Evolutionary conservation across 1,284 basidiomycete genomes (phyloP).

Genomic region (Taiwanofungus camphoratus): DNA sequence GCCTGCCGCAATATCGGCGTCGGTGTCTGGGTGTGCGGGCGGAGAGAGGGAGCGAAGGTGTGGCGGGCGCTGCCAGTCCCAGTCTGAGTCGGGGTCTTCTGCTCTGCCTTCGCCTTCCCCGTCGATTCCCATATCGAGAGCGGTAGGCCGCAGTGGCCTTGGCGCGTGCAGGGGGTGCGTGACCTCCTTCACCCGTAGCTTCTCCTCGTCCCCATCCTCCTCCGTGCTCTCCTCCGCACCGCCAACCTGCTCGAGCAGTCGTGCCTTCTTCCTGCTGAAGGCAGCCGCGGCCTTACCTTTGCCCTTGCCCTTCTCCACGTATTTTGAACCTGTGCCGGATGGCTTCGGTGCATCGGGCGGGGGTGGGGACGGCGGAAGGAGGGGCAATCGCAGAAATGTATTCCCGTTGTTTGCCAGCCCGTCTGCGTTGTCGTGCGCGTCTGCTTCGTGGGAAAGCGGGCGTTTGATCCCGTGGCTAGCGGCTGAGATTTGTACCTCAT

Average conservation of each 20-base stretch:
- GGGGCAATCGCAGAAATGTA: slow-evolving; percentile 17
- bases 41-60: slow-evolving; percentile 14
- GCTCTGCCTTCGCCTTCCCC: neutral
- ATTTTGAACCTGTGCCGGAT: slow-evolving; percentile 18
- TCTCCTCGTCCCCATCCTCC: slow-evolving; percentile 33
- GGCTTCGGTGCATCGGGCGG: slow-evolving; percentile 28
- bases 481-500: slow-evolving; percentile 2
- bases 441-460: slow-evolving; percentile 15
- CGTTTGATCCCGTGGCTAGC: slow-evolving; percentile 20
- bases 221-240: slow-evolving; percentile 22
- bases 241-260: slow-evolving; percentile 22
- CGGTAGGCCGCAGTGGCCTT: neutral
- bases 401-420: slow-evolving; percentile 3
- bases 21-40: slow-evolving; percentile 6
- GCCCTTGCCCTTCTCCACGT: slow-evolving; percentile 33
- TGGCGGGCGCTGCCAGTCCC: slow-evolving; percentile 8
- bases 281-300: slow-evolving; percentile 28
- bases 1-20: slow-evolving; percentile 20
- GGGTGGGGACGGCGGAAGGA: slow-evolving; percentile 62
- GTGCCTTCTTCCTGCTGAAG: slow-evolving; percentile 36
- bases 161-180: slow-evolving; percentile 23
- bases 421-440: slow-evolving; percentile 12
- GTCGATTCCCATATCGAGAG: neutral
- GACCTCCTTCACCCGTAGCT: slow-evolving; percentile 25
- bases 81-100: slow-evolving; percentile 25